Percentiles rank a stretch among this genome's conserved stretches.
These are phyloP conservation scores for Aphanomyces euteiches DNA, from an alignment of 352 stramenopile species.

Conservation along the genomic window DNA sequence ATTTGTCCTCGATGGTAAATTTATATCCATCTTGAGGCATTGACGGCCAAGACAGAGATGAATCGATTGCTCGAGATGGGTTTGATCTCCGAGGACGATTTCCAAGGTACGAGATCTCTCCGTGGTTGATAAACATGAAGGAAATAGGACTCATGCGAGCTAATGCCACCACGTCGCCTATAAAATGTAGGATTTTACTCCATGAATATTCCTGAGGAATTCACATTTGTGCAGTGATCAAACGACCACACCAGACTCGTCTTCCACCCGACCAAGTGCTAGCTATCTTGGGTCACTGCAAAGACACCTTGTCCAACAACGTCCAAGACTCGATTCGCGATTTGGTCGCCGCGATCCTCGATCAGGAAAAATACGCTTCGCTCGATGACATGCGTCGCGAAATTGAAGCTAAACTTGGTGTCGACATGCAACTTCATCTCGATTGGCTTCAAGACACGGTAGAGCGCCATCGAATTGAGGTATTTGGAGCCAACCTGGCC, in stretches of 20 bases:
- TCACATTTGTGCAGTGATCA: not conserved
- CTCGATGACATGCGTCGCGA: not conserved
- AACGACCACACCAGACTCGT: not conserved
- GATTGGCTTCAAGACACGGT: slow-evolving; percentile 18
- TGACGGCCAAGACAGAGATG: slow-evolving; percentile 4
- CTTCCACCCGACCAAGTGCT: not conserved
- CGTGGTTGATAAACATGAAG: too few relatives aligned
- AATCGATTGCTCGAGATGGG: slow-evolving; percentile 11
- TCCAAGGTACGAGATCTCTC: not conserved
- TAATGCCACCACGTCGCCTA: too few relatives aligned
- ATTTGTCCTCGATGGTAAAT: slow-evolving; percentile 11
- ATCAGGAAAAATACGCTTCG: slow-evolving; percentile 16
- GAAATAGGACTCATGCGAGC: too few relatives aligned
- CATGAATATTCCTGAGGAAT: not conserved
- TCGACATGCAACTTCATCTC: slow-evolving; percentile 4
- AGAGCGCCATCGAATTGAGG: not conserved
- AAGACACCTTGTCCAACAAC: not conserved
- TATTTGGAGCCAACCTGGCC: not conserved
- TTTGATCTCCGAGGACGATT: slow-evolving; percentile 2
- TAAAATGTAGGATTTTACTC: too few relatives aligned
- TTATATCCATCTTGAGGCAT: too few relatives aligned
- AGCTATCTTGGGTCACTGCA: not conserved
- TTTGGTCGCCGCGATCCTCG: not conserved
- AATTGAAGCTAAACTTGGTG: not conserved
- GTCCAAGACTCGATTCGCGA: not conserved